Evolutionary conservation across 2,329 filamentous ascomycete genomes (phyloP).

Genomic region (Blastomyces gilchristii): DNA sequence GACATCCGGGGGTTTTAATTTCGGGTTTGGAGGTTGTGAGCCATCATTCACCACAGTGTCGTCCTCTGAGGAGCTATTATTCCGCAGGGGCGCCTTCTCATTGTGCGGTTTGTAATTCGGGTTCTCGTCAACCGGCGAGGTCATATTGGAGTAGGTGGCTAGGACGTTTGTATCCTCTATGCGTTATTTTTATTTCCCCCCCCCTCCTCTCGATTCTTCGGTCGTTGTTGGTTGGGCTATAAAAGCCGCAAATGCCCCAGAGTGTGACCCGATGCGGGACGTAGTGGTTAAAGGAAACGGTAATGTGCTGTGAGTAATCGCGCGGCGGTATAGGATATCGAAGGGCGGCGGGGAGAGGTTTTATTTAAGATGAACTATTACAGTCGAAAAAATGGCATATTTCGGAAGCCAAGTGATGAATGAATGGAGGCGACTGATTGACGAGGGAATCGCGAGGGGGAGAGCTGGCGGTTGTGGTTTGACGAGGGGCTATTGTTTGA

Average conservation of each 20-base stretch:
- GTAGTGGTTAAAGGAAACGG: background rate
- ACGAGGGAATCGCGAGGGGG: too few relatives aligned
- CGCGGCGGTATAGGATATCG: background rate
- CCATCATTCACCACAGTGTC: conserved; percentile 24
- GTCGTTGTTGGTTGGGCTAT: too few relatives aligned
- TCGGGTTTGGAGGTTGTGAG: background rate
- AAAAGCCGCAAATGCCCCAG: background rate
- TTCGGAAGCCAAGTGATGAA: too few relatives aligned
- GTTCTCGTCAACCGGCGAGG: conserved; percentile 25
- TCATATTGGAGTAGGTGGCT: conserved; percentile 22
- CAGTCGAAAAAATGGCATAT: too few relatives aligned
- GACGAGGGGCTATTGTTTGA: too few relatives aligned
- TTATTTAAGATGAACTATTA: too few relatives aligned
- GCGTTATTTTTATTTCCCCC: background rate
- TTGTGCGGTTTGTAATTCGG: conserved; percentile 18
- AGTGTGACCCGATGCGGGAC: background rate
- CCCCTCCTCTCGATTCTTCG: background rate
- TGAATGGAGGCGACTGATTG: too few relatives aligned
- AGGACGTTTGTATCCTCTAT: background rate
- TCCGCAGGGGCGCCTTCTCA: conserved; percentile 16
- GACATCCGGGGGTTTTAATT: conserved; percentile 10
- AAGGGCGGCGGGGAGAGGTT: too few relatives aligned
- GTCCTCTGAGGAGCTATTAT: conserved; percentile 25
- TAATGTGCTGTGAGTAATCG: background rate
- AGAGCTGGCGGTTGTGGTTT: too few relatives aligned